Evolutionary conservation across 306 rosid species (phyloP).

Genomic region (Prunus armeniaca): DNA sequence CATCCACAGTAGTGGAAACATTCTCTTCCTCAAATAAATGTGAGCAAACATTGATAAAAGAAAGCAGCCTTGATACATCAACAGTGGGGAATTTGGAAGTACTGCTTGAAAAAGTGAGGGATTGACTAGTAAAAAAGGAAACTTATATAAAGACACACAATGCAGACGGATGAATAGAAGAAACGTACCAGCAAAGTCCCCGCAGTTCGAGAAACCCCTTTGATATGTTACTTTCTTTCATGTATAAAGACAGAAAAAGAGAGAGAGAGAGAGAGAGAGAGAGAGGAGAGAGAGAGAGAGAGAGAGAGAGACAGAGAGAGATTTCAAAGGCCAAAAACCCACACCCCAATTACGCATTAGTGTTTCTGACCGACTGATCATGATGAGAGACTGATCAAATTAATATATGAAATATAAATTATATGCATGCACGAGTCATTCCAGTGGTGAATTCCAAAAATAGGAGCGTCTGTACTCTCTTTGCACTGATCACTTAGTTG

Average conservation of each 20-base stretch:
- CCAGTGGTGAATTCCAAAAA: constrained; percentile 53
- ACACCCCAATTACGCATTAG: not conserved
- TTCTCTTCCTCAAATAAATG: constrained; percentile 32
- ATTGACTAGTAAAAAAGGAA: constrained; percentile 17
- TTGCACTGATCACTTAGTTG: no score
- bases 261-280: constrained; percentile 13
- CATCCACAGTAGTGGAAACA: constrained; percentile 48
- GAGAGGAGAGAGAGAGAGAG: not conserved
- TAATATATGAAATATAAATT: constrained; percentile 1
- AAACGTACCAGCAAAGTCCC: constrained; percentile 29
- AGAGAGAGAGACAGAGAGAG: constrained; percentile 15
- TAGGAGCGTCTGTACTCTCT: constrained; percentile 42
- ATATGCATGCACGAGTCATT: constrained; percentile 56
- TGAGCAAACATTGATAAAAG: constrained; percentile 26
- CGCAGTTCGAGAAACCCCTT: constrained; percentile 60
- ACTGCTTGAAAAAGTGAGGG: constrained; percentile 21
- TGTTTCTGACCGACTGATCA: not conserved
- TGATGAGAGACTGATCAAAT: not conserved
- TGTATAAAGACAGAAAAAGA: constrained; percentile 48
- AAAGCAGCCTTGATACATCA: constrained; percentile 33
- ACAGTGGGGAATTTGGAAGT: constrained; percentile 56
- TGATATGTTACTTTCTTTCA: constrained; percentile 70
- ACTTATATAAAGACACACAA: not conserved
- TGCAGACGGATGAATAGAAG: not conserved
- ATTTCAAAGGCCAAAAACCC: constrained; percentile 40